Evolutionary conservation across 176 grass and related monocot species (phyloP).

Genomic region (Musa acuminata): DNA sequence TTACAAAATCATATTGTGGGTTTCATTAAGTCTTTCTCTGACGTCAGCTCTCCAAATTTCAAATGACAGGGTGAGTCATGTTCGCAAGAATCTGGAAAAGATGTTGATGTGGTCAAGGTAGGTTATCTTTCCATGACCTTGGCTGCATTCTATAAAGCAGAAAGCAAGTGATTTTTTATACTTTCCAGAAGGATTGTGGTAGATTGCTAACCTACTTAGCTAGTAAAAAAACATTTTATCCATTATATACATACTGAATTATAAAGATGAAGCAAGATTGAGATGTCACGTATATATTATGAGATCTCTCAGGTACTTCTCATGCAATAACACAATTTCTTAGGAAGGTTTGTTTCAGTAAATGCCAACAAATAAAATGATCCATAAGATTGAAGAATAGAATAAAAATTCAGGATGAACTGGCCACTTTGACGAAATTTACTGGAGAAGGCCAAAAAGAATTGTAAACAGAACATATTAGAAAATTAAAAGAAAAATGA

Average conservation of each 20-base stretch:
- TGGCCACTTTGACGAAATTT: not conserved
- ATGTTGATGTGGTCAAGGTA: constrained; percentile 56
- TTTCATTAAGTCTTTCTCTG: constrained; percentile 24
- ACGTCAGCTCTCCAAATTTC: constrained; percentile 15
- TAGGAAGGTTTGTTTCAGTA: not conserved
- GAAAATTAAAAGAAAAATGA: not conserved
- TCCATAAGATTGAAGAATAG: not conserved
- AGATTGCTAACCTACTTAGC: no score
- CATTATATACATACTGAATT: not conserved
- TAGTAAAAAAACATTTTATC: not conserved
- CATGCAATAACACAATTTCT: not conserved
- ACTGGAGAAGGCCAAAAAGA: not conserved
- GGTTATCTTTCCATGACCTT: not conserved
- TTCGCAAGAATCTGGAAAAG: constrained; percentile 58
- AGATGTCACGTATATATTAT: not conserved
- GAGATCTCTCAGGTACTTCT: not conserved
- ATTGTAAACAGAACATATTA: not conserved
- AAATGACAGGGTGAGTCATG: constrained; percentile 66
- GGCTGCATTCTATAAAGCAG: not conserved
- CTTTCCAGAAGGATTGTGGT: not conserved
- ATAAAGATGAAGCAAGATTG: not conserved
- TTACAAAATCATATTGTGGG: constrained; percentile 1
- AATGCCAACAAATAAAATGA: not conserved
- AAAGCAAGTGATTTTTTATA: not conserved
- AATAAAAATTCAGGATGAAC: not conserved